A percentile compares a stretch with the other conserved stretches of the same genome.
Conservation (phyloP, 257 asterid species). For the Solanum pinnatisectum region DNA sequence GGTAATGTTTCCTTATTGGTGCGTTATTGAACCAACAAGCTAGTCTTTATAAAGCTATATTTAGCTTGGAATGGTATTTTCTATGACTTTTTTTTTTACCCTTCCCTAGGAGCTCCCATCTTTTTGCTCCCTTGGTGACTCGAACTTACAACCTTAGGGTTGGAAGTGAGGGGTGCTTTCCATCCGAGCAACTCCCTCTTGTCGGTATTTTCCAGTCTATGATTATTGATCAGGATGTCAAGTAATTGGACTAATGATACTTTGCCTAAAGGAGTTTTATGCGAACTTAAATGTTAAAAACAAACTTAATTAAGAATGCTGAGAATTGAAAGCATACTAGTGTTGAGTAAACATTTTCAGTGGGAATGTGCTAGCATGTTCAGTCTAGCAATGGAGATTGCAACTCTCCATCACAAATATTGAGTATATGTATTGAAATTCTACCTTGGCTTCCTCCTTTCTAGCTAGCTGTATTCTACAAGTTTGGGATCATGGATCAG, state of each 20-base stretch:
- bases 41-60: background rate
- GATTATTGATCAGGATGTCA: background rate
- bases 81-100: background rate
- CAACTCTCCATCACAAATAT: background rate
- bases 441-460: background rate
- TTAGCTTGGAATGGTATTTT: background rate
- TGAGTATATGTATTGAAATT: background rate
- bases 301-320: background rate
- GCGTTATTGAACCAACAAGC: background rate
- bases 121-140: background rate
- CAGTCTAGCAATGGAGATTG: background rate
- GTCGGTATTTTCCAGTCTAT: background rate
- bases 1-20: background rate
- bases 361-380: background rate
- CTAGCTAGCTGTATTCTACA: constrained; percentile 71
- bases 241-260: background rate
- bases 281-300: background rate
- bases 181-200: background rate
- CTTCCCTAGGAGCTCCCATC: background rate
- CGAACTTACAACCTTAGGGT: background rate
- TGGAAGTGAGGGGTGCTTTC: background rate
- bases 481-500: constrained; percentile 79
- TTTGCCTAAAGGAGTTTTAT: background rate
- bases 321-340: background rate
- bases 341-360: background rate